Evolutionary conservation across 108 stramenopile genomes (phyloP).

Genomic region (Cyclotella cryptica): DNA sequence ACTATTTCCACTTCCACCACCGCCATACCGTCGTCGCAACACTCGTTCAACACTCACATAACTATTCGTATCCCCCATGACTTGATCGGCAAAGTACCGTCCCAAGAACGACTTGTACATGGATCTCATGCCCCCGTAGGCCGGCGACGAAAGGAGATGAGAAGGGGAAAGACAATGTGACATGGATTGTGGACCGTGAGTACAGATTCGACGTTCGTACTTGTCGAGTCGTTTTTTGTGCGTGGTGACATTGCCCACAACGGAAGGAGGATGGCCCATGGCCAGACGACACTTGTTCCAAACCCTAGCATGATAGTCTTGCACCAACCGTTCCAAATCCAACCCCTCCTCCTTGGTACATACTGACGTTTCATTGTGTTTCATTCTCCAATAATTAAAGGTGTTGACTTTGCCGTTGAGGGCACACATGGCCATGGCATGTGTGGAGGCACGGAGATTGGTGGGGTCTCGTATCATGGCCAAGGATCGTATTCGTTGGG

Average conservation of each 20-base stretch:
- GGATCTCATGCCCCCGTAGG: slow-evolving; percentile 29
- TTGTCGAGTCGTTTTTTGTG: neutral
- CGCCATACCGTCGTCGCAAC: neutral
- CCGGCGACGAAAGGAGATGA: slow-evolving; percentile 12
- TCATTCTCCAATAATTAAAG: slow-evolving; percentile 12
- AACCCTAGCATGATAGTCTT: slow-evolving; percentile 10
- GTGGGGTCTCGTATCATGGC: slow-evolving; percentile 37
- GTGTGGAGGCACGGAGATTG: slow-evolving; percentile 24
- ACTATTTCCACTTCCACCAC: neutral
- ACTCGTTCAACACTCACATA: slow-evolving; percentile 3
- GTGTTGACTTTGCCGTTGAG: slow-evolving; percentile 34
- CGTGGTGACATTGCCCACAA: too few species aligned
- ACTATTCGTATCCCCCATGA: slow-evolving; percentile 4
- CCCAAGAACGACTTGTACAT: slow-evolving; percentile 27
- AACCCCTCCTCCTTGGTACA: slow-evolving; percentile 34
- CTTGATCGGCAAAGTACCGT: slow-evolving; percentile 17
- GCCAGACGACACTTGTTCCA: slow-evolving; percentile 7
- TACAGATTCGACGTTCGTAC: slow-evolving; percentile 23
- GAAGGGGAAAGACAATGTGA: slow-evolving; percentile 20
- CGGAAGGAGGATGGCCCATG: too few species aligned
- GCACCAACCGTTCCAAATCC: slow-evolving; percentile 12
- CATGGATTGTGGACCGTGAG: neutral
- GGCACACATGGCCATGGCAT: slow-evolving; percentile 46
- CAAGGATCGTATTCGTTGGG: slow-evolving; percentile 15
- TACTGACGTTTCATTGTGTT: neutral